Evolutionary conservation across 2,329 filamentous ascomycete genomes (phyloP).

Genomic region (Colletotrichum limetticola): DNA sequence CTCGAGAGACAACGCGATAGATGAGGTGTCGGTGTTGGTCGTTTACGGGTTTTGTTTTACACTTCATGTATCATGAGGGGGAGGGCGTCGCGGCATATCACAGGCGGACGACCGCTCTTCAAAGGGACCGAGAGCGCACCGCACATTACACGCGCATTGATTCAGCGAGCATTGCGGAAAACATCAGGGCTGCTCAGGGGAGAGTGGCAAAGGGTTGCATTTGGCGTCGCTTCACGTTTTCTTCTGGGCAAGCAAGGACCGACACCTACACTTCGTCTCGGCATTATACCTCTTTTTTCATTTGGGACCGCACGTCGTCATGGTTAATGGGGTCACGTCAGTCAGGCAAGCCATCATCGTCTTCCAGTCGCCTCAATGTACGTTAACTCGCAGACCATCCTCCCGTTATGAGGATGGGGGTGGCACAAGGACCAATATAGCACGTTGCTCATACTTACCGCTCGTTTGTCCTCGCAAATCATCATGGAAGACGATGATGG

Average conservation of each 20-base stretch:
- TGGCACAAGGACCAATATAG: conserved; percentile 60
- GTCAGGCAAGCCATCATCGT: conserved; percentile 76
- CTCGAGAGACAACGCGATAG: conserved; percentile 16
- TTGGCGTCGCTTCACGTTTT: conserved; percentile 37
- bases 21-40: conserved; percentile 26
- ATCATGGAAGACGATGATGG: conserved; percentile 71
- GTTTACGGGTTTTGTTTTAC: conserved; percentile 31
- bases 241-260: conserved; percentile 35
- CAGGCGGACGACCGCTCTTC: conserved; percentile 15
- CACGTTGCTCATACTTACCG: conserved; percentile 50
- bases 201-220: conserved; percentile 47
- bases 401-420: conserved; percentile 42
- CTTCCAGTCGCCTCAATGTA: conserved; percentile 73
- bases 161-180: conserved; percentile 57
- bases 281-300: conserved; percentile 35
- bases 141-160: conserved; percentile 35
- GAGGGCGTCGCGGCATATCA: conserved; percentile 32
- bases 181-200: conserved; percentile 34
- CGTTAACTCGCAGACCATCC: conserved; percentile 64
- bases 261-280: conserved; percentile 36
- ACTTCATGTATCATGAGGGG: conserved; percentile 37
- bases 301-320: conserved; percentile 42
- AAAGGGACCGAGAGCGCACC: conserved; percentile 28
- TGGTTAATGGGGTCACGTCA: conserved; percentile 56
- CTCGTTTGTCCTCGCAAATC: conserved; percentile 37